Evolutionary conservation across 2,329 filamentous ascomycete species (phyloP).

Genomic region (Fusarium irregulare): DNA sequence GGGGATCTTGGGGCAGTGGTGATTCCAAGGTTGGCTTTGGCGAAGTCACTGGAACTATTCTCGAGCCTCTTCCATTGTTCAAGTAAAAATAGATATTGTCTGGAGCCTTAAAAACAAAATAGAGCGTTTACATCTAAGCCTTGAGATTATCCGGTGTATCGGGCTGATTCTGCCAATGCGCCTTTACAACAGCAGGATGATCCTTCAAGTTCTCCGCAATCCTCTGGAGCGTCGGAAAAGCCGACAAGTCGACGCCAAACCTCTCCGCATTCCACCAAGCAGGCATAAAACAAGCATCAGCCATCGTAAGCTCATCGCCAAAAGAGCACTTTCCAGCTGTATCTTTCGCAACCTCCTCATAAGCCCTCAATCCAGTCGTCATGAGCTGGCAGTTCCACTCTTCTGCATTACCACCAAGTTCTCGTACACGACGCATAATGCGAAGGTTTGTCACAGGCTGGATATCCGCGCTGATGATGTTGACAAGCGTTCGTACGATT

Average conservation of each 20-base stretch:
- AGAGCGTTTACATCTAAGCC: not conserved
- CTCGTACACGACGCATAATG: constrained; percentile 61
- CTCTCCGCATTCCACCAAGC: constrained; percentile 68
- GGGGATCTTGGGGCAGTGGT: constrained; percentile 73
- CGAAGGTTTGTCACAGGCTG: constrained; percentile 71
- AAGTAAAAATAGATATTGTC: constrained; percentile 10
- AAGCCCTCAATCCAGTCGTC: constrained; percentile 64
- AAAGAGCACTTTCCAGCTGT: constrained; percentile 64
- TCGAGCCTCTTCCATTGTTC: constrained; percentile 48
- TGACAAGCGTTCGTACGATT: constrained; percentile 62
- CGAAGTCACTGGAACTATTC: constrained; percentile 73
- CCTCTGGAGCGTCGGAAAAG: constrained; percentile 59
- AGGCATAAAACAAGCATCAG: constrained; percentile 68
- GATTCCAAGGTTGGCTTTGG: constrained; percentile 81
- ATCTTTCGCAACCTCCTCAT: constrained; percentile 58
- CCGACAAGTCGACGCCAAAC: constrained; percentile 63
- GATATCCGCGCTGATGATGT: constrained; percentile 66
- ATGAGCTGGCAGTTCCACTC: constrained; percentile 65
- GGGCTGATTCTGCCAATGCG: constrained; percentile 64
- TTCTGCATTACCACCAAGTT: constrained; percentile 56
- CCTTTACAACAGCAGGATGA: constrained; percentile 63
- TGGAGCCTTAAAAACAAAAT: not conserved
- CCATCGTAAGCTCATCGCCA: constrained; percentile 66
- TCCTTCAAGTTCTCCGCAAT: constrained; percentile 60
- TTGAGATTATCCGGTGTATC: constrained; percentile 57